Evolutionary conservation across 169 alveolate genomes (phyloP), one percentile per base, ranked within the genome.

Genomic region (Cryptosporidium xiaoi): DNA sequence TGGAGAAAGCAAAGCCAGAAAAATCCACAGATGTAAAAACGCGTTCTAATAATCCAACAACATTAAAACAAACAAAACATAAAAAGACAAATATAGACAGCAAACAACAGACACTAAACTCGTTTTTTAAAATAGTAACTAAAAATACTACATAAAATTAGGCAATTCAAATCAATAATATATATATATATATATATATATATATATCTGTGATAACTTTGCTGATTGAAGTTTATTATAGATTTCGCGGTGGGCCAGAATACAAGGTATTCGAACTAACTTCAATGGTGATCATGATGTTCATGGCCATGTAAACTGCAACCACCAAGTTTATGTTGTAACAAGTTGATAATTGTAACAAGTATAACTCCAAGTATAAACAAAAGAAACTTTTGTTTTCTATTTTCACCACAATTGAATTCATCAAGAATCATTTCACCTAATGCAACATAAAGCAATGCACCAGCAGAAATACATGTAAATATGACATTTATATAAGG

Each of bases 371-470:
- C 85, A 58, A 60, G 24, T 10, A 77, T 64, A 40, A 77, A 77
- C 12, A 77, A 46, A 2, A 56, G 24, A 27, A 77, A 77, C 31
- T 77, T 77, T 62, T 77, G 85, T 34, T 77, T 77, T 77, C 85
- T 77, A 44, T 77, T 77, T 60, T 77, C 85, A 36, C 85, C 85
- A 62, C 85, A 77, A 18, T 60, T 77, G 34, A 77, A 77, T 36
- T 77, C 85, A 77, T 77, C 85, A 36, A 77, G 69, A 7, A 77
- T 27, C 85, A 77, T 77, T 44, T 77, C 85, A 56, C 77, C 85
- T 8, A 77, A 69, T n/a, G 85, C 85, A 34, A 77, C 85, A 40
- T 77, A 77, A 15, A 77, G 62, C 36, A 77, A 46, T 33, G 71
- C 85, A 40, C 85, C 85, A 1, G 85, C 31, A 10, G 85, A 77